phyloP scores from a whole-genome alignment of 169 alveolate species.

The Cryptosporidium meleagridis region DNA sequence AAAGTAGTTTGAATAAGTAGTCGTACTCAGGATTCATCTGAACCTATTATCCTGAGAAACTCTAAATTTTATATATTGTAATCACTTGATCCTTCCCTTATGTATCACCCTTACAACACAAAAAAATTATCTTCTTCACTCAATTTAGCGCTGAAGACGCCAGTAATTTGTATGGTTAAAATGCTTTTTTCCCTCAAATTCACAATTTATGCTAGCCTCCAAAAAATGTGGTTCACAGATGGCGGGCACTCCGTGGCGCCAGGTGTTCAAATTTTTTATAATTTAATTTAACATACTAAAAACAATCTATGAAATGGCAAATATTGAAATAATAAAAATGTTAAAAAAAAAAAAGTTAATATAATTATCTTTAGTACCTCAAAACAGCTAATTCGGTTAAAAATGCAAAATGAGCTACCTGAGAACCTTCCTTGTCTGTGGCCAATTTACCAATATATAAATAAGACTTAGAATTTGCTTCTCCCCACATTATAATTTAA shows the following conservation, averaged over 20 bases:
- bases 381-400: background rate
- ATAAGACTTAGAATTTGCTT: background rate
- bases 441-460: background rate
- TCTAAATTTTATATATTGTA: conserved; percentile 40
- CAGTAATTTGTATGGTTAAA: conserved; percentile 36
- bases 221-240: conserved; percentile 30
- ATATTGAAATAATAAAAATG: background rate
- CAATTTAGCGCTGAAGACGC: conserved; percentile 70
- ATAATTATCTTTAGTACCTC: background rate
- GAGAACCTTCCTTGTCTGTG: background rate
- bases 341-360: background rate
- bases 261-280: background rate
- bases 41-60: conserved; percentile 15
- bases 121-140: conserved; percentile 23
- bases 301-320: no score
- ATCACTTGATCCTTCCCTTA: conserved; percentile 2
- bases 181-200: conserved; percentile 41
- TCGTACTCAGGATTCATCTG: conserved; percentile 83
- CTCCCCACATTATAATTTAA: background rate
- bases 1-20: conserved; percentile 93
- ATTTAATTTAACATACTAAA: background rate
- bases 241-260: background rate
- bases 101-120: conserved; percentile 9
- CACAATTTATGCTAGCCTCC: conserved; percentile 30
- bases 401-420: background rate